Evolutionary conservation across 495 filamentous ascomycete species (phyloP).

Genomic region (Lepraria neglecta): DNA sequence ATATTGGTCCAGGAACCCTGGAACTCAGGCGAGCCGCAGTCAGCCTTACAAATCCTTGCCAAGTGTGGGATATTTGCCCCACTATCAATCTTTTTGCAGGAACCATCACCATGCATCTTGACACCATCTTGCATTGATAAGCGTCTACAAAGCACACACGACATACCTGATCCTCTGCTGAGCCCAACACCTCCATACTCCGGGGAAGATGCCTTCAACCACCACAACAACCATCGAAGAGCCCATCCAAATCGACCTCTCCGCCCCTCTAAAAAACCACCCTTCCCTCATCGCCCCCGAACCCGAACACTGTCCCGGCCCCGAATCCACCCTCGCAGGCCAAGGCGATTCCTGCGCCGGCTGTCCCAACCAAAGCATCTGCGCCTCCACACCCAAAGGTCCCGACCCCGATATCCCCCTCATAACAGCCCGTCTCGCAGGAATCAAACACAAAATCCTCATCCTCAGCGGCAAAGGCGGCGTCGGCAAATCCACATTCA

Average conservation of each 20-base stretch:
- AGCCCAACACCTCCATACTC: background rate
- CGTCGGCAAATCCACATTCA: slow-evolving; percentile 92
- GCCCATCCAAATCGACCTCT: slow-evolving; percentile 56
- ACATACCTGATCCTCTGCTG: background rate
- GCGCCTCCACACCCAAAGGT: slow-evolving; percentile 88
- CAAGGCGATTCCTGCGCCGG: slow-evolving; percentile 82
- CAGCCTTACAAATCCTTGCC: background rate
- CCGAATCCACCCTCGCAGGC: slow-evolving; percentile 79
- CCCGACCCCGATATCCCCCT: slow-evolving; percentile 89
- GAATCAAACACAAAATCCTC: slow-evolving; percentile 83
- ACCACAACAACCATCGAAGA: slow-evolving; percentile 55
- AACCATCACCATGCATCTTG: slow-evolving; percentile 11
- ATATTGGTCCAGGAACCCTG: slow-evolving; percentile 1
- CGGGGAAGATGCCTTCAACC: slow-evolving; percentile 3
- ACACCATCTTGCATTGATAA: background rate
- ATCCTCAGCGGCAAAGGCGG: slow-evolving; percentile 92
- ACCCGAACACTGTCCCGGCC: slow-evolving; percentile 94
- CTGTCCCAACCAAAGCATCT: slow-evolving; percentile 93
- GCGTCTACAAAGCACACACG: background rate
- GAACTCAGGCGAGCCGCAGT: background rate
- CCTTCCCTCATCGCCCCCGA: slow-evolving; percentile 87
- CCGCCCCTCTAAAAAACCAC: slow-evolving; percentile 60
- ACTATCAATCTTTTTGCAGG: background rate
- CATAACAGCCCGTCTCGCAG: slow-evolving; percentile 74
- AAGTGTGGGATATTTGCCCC: slow-evolving; percentile 7